These are phyloP conservation scores for Peronospora destructor DNA, from an alignment of 352 stramenopile species.

Conservation along the genomic window DNA sequence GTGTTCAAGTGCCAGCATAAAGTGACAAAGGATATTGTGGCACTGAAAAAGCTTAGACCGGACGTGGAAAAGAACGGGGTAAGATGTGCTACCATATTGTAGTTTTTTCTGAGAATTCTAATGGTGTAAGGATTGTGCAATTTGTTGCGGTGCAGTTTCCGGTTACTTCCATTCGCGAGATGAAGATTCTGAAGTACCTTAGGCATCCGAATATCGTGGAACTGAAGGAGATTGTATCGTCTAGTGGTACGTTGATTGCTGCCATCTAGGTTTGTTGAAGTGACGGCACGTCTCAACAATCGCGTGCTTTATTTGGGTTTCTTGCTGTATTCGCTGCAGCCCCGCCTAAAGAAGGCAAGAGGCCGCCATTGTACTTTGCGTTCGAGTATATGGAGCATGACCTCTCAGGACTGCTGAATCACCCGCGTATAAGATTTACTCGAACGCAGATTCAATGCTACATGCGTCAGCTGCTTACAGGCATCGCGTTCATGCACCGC, in stretches of 20 bases:
- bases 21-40: slow-evolving; percentile 80
- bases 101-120: neutral
- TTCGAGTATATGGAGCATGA: slow-evolving; percentile 87
- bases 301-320: slow-evolving; percentile 3
- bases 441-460: slow-evolving; percentile 85
- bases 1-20: slow-evolving; percentile 88
- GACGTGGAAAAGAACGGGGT: slow-evolving; percentile 86
- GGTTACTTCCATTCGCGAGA: slow-evolving; percentile 93
- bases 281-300: slow-evolving; percentile 11
- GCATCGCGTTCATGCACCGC: slow-evolving; percentile 82
- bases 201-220: slow-evolving; percentile 93
- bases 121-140: neutral
- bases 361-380: slow-evolving; percentile 77
- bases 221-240: slow-evolving; percentile 93
- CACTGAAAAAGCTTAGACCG: slow-evolving; percentile 76
- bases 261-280: neutral
- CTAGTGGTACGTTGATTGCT: slow-evolving; percentile 37
- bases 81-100: slow-evolving; percentile 9
- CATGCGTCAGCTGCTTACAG: slow-evolving; percentile 77
- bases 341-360: slow-evolving; percentile 74
- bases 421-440: slow-evolving; percentile 74
- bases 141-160: slow-evolving; percentile 66
- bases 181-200: slow-evolving; percentile 96
- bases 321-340: slow-evolving; percentile 25
- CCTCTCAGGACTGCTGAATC: slow-evolving; percentile 74